Evolutionary conservation across 345 rosid species (phyloP), one percentile per base, ranked within the genome.

Genomic region (Eucalyptus tenuipes): DNA sequence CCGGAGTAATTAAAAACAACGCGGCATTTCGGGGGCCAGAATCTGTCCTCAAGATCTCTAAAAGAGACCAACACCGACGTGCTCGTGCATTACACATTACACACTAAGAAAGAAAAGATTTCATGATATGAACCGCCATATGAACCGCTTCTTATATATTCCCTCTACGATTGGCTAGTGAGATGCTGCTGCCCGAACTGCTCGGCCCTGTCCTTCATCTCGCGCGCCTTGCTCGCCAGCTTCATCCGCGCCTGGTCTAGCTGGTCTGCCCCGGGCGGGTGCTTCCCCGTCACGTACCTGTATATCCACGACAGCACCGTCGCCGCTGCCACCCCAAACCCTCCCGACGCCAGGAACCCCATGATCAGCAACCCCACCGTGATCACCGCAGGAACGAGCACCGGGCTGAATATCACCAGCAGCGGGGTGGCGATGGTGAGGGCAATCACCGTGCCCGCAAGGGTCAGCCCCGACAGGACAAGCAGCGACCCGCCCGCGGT

Each of bases 251-350:
- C 99, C 29, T 91, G 92, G 71, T 97, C 98, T 91, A 96, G 90
- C 93, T 85, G 93, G 16, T 96, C 98, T 52, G 95, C 91, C 1
- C 96, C 98, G 1, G 90, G 94, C 55, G 96, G 98, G 50, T 93
- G 95, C 93, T 89, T 91, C 87, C 98, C 98, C 1, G 95, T 96
- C 33, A 93, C 96, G 75, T 96, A 96, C 95, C 99, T 95, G 91
- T 96, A 97, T 79, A 97, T 94, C 99, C 99, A 97, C 16, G 98
- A 93, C 89, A 97, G 91, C 88, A 94, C 97, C 16, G 96, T 90
- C 16, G 95, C 86, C 1, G 99, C 97, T 0, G 97, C 99, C 13
- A 96, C 90, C 13, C 98, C 97, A 57, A 97, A 96, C 2, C 99
- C 97, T 24, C 99, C 99, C 0, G 99, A 96, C 45, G 98, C 91